phyloP scores from a whole-genome alignment of 306 rosid species.

The Fragaria ananassa region DNA sequence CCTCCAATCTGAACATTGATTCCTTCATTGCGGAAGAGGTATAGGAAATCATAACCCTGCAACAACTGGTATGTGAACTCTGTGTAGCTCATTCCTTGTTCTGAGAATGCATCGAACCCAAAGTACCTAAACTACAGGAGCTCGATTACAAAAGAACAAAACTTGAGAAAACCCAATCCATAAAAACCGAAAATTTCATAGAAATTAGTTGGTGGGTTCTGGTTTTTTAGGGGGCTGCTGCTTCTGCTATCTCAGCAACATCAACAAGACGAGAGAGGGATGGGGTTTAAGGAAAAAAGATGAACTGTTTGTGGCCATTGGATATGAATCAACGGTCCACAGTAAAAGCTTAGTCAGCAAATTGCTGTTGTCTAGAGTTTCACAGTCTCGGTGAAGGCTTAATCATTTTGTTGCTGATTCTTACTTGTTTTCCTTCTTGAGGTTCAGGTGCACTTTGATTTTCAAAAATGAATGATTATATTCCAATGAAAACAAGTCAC shows the following conservation, averaged over 20 bases:
- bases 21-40: conserved; percentile 67
- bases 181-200: not conserved
- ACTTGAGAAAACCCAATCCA: not conserved
- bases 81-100: conserved; percentile 94
- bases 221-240: not conserved
- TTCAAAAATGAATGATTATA: not conserved
- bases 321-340: not conserved
- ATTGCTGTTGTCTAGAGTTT: too few species aligned
- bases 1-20: conserved; percentile 92
- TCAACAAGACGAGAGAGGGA: not conserved
- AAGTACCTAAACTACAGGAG: too few species aligned
- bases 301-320: not conserved
- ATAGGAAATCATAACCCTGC: conserved; percentile 89
- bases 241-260: not conserved
- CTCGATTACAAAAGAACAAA: not conserved
- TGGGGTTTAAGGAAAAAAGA: not conserved
- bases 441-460: too few species aligned
- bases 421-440: too few species aligned
- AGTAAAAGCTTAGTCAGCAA: not conserved
- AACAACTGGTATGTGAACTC: conserved; percentile 86
- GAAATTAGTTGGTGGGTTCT: too few species aligned
- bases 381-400: too few species aligned
- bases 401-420: too few species aligned
- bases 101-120: conserved; percentile 6
- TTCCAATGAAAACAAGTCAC: not conserved